Percentiles rank a stretch among this genome's conserved stretches.
These are phyloP conservation scores for Orobanche coerulescens DNA, from an alignment of 257 asterid species.

Conservation along the genomic window DNA sequence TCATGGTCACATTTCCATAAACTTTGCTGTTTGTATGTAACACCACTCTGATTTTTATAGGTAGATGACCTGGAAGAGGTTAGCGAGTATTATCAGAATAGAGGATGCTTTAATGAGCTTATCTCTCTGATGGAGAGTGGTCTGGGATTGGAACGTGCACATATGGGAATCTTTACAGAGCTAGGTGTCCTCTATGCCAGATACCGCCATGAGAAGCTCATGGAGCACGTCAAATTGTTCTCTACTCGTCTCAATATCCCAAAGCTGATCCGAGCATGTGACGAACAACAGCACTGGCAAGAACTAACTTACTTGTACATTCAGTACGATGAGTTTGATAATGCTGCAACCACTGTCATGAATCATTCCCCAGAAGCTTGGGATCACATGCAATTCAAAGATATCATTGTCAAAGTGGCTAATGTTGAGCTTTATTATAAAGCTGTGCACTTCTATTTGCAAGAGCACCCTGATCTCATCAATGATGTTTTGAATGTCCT, in stretches of 20 bases:
- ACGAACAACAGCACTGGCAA: slow-evolving; percentile 99
- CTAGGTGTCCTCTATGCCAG: slow-evolving; percentile 96
- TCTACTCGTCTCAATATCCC: slow-evolving; percentile 98
- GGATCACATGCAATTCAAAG: slow-evolving; percentile 99
- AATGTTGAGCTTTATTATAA: slow-evolving; percentile 97
- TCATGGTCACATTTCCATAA: not conserved
- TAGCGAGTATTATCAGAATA: slow-evolving; percentile 90
- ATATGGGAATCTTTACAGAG: slow-evolving; percentile 99
- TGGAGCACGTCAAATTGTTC: slow-evolving; percentile 97
- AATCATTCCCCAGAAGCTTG: slow-evolving; percentile 99
- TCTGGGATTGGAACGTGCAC: slow-evolving; percentile 97
- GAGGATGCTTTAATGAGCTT: slow-evolving; percentile 97
- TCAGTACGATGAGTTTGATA: slow-evolving; percentile 96
- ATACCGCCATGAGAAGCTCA: slow-evolving; percentile 97
- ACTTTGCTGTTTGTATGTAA: not conserved
- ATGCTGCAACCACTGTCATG: slow-evolving; percentile 99
- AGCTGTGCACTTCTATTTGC: slow-evolving; percentile 97
- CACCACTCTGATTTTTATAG: slow-evolving; percentile 32
- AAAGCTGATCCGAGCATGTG: slow-evolving; percentile 97
- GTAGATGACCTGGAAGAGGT: slow-evolving; percentile 99
- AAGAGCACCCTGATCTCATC: slow-evolving; percentile 95
- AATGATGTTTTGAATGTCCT: slow-evolving; percentile 89
- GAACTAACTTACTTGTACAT: slow-evolving; percentile 85
- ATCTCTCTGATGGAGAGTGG: slow-evolving; percentile 99
- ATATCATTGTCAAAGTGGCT: slow-evolving; percentile 91